phyloP scores from a whole-genome alignment of 139 green algal species.

The Pleodorina starrii region DNA sequence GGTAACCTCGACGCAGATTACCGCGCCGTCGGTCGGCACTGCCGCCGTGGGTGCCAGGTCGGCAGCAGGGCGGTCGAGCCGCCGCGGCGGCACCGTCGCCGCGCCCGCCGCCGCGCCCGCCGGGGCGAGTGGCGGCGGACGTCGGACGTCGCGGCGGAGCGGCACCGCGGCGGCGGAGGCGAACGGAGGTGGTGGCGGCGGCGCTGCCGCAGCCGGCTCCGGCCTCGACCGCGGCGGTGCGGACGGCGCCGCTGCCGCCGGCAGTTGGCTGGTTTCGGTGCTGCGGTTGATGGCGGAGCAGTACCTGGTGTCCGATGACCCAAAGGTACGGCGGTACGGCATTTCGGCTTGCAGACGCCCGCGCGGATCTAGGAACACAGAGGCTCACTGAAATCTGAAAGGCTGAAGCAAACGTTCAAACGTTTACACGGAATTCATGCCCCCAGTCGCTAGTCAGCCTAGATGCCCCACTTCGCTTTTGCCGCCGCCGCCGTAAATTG shows the following conservation, averaged over 20 bases:
- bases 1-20: neutral
- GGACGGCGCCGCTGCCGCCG: neutral
- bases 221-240: neutral
- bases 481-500: too few relatives aligned
- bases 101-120: too few relatives aligned
- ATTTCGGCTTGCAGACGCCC: too few relatives aligned
- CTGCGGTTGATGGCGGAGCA: slow-evolving; percentile 31
- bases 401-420: too few relatives aligned
- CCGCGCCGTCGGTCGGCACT: neutral
- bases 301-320: slow-evolving; percentile 28
- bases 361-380: too few relatives aligned
- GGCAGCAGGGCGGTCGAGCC: neutral
- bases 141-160: neutral
- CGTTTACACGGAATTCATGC: too few relatives aligned
- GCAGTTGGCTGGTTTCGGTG: slow-evolving; percentile 1
- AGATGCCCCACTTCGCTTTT: too few relatives aligned
- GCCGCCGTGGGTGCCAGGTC: neutral
- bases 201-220: neutral
- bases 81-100: neutral
- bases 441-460: too few relatives aligned
- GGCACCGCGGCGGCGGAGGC: neutral
- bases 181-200: neutral
- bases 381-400: too few relatives aligned
- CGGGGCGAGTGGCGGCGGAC: neutral
- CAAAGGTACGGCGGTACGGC: neutral